These are phyloP conservation scores for Lolium multiflorum DNA, from an alignment of 176 grass and related monocot genomes.

Conservation along the genomic window DNA sequence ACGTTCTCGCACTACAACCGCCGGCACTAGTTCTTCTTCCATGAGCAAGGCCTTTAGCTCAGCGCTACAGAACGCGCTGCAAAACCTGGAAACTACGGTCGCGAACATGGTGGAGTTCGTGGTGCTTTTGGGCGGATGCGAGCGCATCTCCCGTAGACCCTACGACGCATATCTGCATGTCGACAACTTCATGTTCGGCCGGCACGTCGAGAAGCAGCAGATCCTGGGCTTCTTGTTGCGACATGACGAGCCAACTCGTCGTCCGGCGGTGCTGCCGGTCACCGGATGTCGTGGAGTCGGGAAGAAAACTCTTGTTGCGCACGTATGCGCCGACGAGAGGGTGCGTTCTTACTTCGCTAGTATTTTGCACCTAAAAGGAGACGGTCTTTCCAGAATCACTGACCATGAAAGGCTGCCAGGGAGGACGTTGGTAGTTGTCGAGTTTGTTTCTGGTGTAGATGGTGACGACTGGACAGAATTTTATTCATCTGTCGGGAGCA, in stretches of 20 bases:
- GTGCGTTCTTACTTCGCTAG: not conserved
- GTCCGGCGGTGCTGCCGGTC: not conserved
- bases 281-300: not conserved
- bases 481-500: not conserved
- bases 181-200: slow-evolving; percentile 12
- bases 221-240: not conserved
- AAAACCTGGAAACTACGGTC: not conserved
- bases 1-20: not conserved
- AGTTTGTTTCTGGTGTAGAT: not conserved
- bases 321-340: not conserved
- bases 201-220: slow-evolving; percentile 8
- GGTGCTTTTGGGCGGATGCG: not conserved
- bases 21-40: not conserved
- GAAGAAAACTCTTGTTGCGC: slow-evolving; percentile 4
- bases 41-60: no score
- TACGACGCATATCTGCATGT: not conserved
- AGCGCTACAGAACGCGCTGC: not conserved
- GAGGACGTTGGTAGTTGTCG: slow-evolving; percentile 1
- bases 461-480: not conserved
- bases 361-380: not conserved
- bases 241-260: not conserved
- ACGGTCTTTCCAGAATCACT: not conserved
- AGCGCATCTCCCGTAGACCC: not conserved
- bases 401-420: not conserved
- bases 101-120: slow-evolving; percentile 6